A percentile compares a stretch with the other conserved stretches of the same genome.
These are phyloP conservation scores for Aspergillus hancockii DNA, from an alignment of 495 filamentous ascomycete genomes.

Conservation along the genomic window DNA sequence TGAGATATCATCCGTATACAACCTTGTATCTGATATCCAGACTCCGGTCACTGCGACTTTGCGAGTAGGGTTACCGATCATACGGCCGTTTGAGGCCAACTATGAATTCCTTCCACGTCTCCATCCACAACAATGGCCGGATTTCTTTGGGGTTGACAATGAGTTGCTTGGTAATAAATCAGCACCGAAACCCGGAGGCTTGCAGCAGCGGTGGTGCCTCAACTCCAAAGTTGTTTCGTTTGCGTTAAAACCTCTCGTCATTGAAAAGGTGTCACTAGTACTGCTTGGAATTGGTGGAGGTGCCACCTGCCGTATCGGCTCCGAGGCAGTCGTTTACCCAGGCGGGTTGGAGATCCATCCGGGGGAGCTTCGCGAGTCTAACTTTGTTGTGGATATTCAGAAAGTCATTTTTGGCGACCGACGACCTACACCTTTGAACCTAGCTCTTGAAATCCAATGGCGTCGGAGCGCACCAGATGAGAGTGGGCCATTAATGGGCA, in stretches of 20 bases:
- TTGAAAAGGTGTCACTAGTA: conserved; percentile 62
- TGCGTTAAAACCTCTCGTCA: conserved; percentile 65
- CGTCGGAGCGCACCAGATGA: conserved; percentile 44
- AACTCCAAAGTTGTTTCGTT: conserved; percentile 73
- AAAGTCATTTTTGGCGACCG: conserved; percentile 81
- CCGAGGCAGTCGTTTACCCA: conserved; percentile 37
- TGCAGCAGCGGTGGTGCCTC: conserved; percentile 78
- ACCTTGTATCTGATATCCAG: conserved; percentile 75
- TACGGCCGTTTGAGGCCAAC: conserved; percentile 83
- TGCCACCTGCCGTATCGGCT: conserved; percentile 46
- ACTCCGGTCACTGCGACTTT: conserved; percentile 79
- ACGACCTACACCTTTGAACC: conserved; percentile 65
- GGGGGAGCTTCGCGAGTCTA: conserved; percentile 63
- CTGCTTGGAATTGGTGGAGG: conserved; percentile 58
- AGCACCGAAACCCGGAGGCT: conserved; percentile 52
- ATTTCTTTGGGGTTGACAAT: conserved; percentile 66
- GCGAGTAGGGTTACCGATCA: conserved; percentile 65
- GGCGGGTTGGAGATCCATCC: conserved; percentile 50
- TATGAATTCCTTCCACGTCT: conserved; percentile 80
- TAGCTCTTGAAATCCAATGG: conserved; percentile 80
- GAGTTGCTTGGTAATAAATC: conserved; percentile 33
- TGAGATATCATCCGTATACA: conserved; percentile 71
- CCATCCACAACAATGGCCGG: conserved; percentile 80
- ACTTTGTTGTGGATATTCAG: conserved; percentile 71
- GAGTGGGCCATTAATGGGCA: conserved; percentile 8